These are phyloP conservation scores for Trametopsis cervina DNA, from an alignment of 768 basidiomycete genomes.

Conservation along the genomic window DNA sequence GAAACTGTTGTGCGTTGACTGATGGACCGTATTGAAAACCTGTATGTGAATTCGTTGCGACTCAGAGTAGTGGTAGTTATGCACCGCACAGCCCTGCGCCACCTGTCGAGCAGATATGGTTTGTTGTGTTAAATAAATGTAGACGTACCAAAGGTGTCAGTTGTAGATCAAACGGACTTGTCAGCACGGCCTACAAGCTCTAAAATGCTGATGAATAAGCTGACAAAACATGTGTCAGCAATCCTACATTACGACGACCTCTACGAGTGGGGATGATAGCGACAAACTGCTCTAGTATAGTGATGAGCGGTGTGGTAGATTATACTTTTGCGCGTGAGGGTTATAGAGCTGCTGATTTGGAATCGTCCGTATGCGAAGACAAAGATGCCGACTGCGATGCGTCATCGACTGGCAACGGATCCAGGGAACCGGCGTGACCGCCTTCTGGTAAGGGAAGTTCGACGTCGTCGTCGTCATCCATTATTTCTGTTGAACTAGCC, in stretches of 20 bases:
- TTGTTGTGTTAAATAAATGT: too few relatives aligned
- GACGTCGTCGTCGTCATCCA: conserved; percentile 61
- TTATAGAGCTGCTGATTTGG: not conserved
- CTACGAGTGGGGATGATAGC: not conserved
- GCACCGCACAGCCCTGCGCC: too few relatives aligned
- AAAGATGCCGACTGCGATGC: not conserved
- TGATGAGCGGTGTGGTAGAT: not conserved
- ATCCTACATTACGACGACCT: not conserved
- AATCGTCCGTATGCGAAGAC: not conserved
- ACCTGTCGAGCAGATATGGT: too few relatives aligned
- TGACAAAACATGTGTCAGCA: not conserved
- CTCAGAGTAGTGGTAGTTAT: too few relatives aligned
- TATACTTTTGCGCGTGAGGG: not conserved
- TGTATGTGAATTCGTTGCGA: too few relatives aligned
- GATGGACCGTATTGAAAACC: too few relatives aligned
- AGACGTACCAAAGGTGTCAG: too few relatives aligned
- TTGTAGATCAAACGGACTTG: too few relatives aligned
- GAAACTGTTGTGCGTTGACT: not conserved
- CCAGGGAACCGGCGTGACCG: not conserved
- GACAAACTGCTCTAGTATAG: not conserved
- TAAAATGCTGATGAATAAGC: not conserved
- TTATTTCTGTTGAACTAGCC: conserved; percentile 41
- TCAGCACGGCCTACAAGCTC: not conserved
- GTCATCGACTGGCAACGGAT: not conserved
- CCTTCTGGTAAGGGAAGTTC: conserved; percentile 9